Evolutionary conservation across 2,329 filamentous ascomycete genomes (phyloP).

Genomic region (Calonectria fujianensis): DNA sequence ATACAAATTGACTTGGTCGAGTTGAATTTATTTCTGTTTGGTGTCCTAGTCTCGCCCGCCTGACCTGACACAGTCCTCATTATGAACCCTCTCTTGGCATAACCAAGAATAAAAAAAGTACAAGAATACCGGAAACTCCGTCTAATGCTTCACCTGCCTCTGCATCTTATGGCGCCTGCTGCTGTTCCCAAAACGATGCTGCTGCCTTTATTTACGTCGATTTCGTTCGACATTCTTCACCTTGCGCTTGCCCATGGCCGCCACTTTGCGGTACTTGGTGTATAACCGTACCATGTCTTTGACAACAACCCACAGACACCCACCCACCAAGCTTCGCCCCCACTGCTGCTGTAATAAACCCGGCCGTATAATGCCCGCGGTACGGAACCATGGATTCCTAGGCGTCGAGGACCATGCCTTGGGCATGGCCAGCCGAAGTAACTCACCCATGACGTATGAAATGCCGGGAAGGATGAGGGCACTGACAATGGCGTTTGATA

Average conservation of each 20-base stretch:
- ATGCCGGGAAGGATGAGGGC: conserved; percentile 87
- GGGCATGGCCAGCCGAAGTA: conserved; percentile 82
- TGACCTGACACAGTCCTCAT: conserved; percentile 17
- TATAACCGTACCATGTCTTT: conserved; percentile 80
- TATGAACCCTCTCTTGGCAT: not conserved
- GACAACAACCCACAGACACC: conserved; percentile 89
- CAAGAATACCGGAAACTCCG: conserved; percentile 33
- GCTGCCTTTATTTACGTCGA: conserved; percentile 57
- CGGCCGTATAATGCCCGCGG: conserved; percentile 63
- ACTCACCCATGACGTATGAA: conserved; percentile 85
- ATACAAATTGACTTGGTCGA: not conserved
- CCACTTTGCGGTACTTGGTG: conserved; percentile 77
- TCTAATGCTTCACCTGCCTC: conserved; percentile 29
- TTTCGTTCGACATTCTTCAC: conserved; percentile 71
- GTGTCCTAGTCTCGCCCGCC: conserved; percentile 3
- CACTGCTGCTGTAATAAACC: conserved; percentile 88
- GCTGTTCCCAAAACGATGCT: conserved; percentile 11
- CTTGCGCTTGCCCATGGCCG: conserved; percentile 72
- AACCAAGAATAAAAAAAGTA: conserved; percentile 12
- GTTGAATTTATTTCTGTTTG: conserved; percentile 23
- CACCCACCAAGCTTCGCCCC: conserved; percentile 92
- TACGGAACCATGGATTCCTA: conserved; percentile 50
- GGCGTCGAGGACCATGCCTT: conserved; percentile 75
- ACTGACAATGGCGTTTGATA: conserved; percentile 71
- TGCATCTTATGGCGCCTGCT: not conserved